Evolutionary conservation across 2,329 filamentous ascomycete species (phyloP).

Genomic region (Atkinsonella hypoxylon): DNA sequence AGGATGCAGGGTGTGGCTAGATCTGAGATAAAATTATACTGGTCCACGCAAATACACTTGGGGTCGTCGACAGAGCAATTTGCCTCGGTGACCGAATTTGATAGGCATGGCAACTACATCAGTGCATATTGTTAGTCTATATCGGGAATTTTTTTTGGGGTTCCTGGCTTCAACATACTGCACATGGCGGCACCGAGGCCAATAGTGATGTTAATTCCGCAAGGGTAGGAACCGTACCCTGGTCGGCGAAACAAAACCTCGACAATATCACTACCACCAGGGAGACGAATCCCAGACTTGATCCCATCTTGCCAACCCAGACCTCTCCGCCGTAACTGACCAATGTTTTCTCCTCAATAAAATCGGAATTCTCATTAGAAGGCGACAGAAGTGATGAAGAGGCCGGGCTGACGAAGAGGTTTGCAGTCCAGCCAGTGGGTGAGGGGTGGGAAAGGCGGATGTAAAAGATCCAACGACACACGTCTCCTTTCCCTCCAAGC

Average conservation of each 20-base stretch:
- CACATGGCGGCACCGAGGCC: conserved; percentile 1
- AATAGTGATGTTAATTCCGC: not conserved
- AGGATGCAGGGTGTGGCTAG: conserved; percentile 13
- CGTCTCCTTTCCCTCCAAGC: not conserved
- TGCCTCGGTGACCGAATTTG: not conserved
- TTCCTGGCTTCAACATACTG: not conserved
- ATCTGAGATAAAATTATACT: conserved; percentile 10
- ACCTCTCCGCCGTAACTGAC: not conserved
- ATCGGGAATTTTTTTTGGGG: not conserved
- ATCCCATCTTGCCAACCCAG: not conserved
- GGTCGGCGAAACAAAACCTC: not conserved
- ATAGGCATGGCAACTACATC: conserved; percentile 2
- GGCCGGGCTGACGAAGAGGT: not conserved
- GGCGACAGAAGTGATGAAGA: too few relatives aligned
- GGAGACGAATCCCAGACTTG: not conserved
- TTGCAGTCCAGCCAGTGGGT: not conserved
- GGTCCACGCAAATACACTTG: conserved; percentile 25
- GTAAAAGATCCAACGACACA: not conserved
- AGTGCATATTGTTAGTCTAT: not conserved
- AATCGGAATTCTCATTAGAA: not conserved
- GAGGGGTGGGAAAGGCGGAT: too few relatives aligned
- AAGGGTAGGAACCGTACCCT: not conserved
- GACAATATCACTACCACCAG: not conserved
- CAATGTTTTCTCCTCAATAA: not conserved
- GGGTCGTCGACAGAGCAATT: conserved; percentile 9